phyloP scores from a whole-genome alignment of 176 grass and related monocot species.

The Rhipidocladum racemiflorum region DNA sequence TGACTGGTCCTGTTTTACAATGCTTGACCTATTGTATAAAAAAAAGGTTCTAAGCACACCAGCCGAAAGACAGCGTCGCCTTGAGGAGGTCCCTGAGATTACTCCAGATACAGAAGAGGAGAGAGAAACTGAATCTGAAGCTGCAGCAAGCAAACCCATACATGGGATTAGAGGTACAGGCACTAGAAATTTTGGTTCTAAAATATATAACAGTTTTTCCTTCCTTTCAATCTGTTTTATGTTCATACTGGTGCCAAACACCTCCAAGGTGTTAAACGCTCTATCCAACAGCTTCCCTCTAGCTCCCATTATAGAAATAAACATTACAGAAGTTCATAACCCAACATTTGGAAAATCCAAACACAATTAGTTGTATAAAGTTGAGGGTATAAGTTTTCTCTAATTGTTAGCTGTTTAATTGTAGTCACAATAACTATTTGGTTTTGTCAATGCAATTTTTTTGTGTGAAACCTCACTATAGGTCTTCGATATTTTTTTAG shows the following conservation, averaged over 20 bases:
- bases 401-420: not conserved
- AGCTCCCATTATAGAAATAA: not conserved
- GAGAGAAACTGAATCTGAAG: constrained; percentile 26
- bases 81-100: constrained; percentile 64
- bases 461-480: not conserved
- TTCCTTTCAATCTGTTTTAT: constrained; percentile 19
- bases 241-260: not conserved
- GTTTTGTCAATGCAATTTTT: constrained; percentile 2
- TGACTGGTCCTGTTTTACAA: constrained; percentile 60
- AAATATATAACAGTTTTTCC: constrained; percentile 1
- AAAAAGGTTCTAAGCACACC: constrained; percentile 50
- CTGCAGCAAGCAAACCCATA: constrained; percentile 10
- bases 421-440: not conserved
- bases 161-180: constrained; percentile 47
- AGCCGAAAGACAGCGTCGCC: constrained; percentile 57
- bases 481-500: not conserved
- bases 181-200: constrained; percentile 4
- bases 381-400: not conserved
- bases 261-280: not conserved
- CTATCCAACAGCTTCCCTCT: not conserved
- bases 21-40: constrained; percentile 47
- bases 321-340: not conserved
- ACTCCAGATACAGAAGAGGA: constrained; percentile 47
- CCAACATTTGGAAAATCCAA: not conserved
- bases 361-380: not conserved